phyloP scores from a whole-genome alignment of 129 eudicot genomes.

The Apium graveolens region DNA sequence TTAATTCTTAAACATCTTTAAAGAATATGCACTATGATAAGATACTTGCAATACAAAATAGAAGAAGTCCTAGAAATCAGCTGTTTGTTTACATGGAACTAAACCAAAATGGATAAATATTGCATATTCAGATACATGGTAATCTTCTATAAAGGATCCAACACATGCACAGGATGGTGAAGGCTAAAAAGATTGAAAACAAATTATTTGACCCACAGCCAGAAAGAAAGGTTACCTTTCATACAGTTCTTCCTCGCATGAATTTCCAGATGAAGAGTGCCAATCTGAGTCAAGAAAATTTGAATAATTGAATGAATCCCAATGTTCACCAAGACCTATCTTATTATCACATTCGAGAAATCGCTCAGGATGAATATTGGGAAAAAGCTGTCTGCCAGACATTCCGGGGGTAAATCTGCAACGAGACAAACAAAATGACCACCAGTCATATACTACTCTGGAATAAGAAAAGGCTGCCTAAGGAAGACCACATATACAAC shows the following conservation, averaged over 20 bases:
- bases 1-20: neutral
- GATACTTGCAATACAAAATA: neutral
- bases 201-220: neutral
- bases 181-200: neutral
- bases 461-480: neutral
- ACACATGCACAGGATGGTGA: neutral
- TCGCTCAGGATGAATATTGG: constrained; percentile 19
- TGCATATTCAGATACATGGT: neutral
- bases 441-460: neutral
- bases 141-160: neutral
- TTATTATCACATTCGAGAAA: constrained; percentile 21
- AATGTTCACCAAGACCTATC: constrained; percentile 21
- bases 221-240: constrained; percentile 31
- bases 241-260: constrained; percentile 44
- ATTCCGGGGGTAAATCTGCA: constrained; percentile 34
- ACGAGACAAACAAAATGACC: neutral
- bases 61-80: neutral
- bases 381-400: constrained; percentile 23
- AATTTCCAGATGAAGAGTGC: constrained; percentile 54
- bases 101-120: neutral
- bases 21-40: neutral
- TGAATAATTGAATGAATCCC: constrained; percentile 34
- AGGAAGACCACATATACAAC: neutral
- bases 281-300: constrained; percentile 48
- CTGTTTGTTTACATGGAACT: neutral